Evolutionary conservation across 176 grass and related monocot species (phyloP).

Genomic region (Bolboschoenus planiculmis): DNA sequence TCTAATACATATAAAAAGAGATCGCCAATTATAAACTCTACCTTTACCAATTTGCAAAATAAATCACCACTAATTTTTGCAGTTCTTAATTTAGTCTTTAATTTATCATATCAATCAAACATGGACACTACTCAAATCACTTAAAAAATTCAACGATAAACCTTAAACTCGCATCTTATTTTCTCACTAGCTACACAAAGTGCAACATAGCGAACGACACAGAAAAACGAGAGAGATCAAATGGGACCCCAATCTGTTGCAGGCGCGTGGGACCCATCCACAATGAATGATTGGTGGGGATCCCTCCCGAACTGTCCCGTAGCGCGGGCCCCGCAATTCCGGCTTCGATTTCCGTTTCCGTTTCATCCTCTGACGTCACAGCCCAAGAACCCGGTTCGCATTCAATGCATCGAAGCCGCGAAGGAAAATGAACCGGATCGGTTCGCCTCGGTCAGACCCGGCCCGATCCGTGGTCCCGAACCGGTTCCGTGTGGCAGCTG

Average conservation of each 20-base stretch:
- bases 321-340: background rate
- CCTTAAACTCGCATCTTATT: no score
- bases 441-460: background rate
- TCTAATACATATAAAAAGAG: no score
- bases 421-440: background rate
- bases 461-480: background rate
- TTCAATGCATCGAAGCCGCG: background rate
- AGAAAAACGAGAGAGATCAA: background rate
- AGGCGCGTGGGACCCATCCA: background rate
- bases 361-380: constrained; percentile 13
- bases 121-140: no score
- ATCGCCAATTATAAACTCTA: no score
- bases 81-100: no score
- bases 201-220: background rate
- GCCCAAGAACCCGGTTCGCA: background rate
- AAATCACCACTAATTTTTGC: no score
- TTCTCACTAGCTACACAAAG: no score
- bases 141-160: no score
- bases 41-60: no score
- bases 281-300: constrained; percentile 16
- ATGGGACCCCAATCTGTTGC: background rate
- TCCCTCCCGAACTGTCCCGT: background rate
- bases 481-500: background rate
- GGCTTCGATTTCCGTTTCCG: constrained; percentile 4
- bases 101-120: no score